Evolutionary conservation across 306 rosid species (phyloP), one percentile per base, ranked within the genome.

Genomic region (Geum urbanum): DNA sequence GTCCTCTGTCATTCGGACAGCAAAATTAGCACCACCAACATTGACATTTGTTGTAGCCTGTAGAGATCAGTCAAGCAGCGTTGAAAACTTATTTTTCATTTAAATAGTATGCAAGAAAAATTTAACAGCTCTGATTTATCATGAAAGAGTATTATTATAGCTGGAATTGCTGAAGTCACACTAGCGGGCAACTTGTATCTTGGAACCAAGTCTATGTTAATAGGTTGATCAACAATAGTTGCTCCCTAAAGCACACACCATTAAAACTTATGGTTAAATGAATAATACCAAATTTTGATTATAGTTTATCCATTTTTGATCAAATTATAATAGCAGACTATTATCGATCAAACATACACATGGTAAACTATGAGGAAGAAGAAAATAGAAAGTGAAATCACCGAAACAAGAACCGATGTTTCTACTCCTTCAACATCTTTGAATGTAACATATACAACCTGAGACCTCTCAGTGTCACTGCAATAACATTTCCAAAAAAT

Each of bases 341-440:
- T 32, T 32, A 32, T 32, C 44, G 49, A 50, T 50, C 18, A 32
- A 32, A 32, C 37, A 3, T 32, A 32, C 37, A 13, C 7, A n/a
- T 7, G 72, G 5, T 6, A 51, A 35, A 48, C 56, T 61, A 52
- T n/a, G 22, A 47, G 27, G 27, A 32, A 32, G 37, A 32, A 46
- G 45, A 16, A 52, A 24, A 20, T 35, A 4, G 16, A 27, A 22
- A 49, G 58, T 45, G 72, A 54, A 63, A 52, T n/a, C 73, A 83
- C 96, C 89, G 92, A 84, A 53, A 89, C 88, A 50, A 89, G 88
- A 73, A 83, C 83, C 8, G 96, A 85, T 39, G 92, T 89, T 74
- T 89, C 84, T 43, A 88, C 88, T 51, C 83, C 92, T 56, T 81
- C 78, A 46, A 80, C 4, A 51, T 78, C 85, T 63, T 76, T 86